These are phyloP conservation scores for Gautieria morchelliformis DNA, from an alignment of 768 basidiomycete species.

Conservation along the genomic window DNA sequence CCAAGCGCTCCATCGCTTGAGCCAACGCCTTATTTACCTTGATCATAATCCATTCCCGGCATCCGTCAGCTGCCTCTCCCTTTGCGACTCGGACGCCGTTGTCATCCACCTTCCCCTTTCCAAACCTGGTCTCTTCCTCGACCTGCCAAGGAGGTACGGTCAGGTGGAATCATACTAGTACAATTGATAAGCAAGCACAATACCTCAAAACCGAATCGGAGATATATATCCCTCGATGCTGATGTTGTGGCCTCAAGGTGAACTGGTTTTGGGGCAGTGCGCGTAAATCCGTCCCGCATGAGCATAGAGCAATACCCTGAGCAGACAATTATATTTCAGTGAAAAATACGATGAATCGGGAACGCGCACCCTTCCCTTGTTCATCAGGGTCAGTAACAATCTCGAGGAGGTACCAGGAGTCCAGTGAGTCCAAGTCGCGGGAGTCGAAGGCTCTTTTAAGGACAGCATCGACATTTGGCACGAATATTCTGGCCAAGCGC, in stretches of 20 bases:
- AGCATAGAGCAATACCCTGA: conserved; percentile 13
- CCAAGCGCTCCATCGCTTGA: too few relatives aligned
- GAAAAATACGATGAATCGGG: neutral
- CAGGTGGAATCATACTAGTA: neutral
- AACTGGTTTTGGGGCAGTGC: conserved; percentile 11
- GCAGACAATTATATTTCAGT: neutral
- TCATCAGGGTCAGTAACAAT: conserved; percentile 11
- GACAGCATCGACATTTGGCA: conserved; percentile 9
- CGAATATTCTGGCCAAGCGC: conserved; percentile 4
- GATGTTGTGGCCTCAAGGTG: conserved; percentile 13
- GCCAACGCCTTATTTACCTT: neutral
- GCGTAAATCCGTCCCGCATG: conserved; percentile 13
- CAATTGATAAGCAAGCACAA: neutral
- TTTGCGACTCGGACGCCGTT: neutral
- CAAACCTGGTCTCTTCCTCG: neutral
- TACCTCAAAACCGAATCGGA: conserved; percentile 16
- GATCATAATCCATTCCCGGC: conserved; percentile 3
- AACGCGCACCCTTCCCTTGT: conserved; percentile 12
- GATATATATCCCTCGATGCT: conserved; percentile 13
- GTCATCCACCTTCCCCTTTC: neutral
- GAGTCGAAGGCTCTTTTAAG: conserved; percentile 7
- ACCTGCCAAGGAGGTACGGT: neutral
- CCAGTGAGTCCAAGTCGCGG: conserved; percentile 5
- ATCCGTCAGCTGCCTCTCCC: neutral
- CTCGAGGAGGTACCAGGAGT: conserved; percentile 13